Conservation (phyloP, 2,329 filamentous ascomycete species). For the Teratosphaeriaceae sp. region DNA sequence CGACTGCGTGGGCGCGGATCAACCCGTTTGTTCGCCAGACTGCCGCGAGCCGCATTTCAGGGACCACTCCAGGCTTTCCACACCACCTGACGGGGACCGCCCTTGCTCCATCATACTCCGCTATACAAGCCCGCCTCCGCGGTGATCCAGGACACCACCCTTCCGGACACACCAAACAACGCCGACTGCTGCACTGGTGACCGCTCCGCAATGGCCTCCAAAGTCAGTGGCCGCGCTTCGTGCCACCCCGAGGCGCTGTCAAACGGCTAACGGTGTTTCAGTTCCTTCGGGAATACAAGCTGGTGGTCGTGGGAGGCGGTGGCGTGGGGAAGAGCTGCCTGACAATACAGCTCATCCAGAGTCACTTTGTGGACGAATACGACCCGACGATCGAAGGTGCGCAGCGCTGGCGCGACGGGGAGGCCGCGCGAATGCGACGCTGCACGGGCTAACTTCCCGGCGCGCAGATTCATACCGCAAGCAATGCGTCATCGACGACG, state of each 20-base stretch:
- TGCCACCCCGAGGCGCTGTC: conserved; percentile 12
- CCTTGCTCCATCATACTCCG: not conserved
- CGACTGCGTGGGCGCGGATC: not conserved
- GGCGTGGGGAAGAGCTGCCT: conserved; percentile 99
- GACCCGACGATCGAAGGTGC: conserved; percentile 98
- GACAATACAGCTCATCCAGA: conserved; percentile 77
- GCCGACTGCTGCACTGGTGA: not conserved
- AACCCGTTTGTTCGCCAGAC: not conserved
- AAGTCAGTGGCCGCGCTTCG: conserved; percentile 22
- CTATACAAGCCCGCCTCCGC: not conserved
- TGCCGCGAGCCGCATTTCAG: not conserved
- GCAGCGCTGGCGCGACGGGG: conserved; percentile 24
- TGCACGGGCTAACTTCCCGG: conserved; percentile 9
- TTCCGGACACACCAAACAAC: not conserved
- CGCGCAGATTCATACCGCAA: conserved; percentile 95
- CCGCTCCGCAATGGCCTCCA: conserved; percentile 26
- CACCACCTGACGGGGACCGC: not conserved
- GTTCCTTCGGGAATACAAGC: conserved; percentile 50
- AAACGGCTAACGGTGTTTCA: conserved; percentile 21
- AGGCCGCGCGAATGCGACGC: no score
- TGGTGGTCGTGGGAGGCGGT: conserved; percentile 93
- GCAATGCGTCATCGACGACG: conserved; percentile 98
- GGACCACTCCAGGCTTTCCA: not conserved
- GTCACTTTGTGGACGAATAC: conserved; percentile 98
- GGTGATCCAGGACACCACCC: not conserved